phyloP scores from a whole-genome alignment of 495 filamentous ascomycete species.

The Lophiostoma macrostomum region DNA sequence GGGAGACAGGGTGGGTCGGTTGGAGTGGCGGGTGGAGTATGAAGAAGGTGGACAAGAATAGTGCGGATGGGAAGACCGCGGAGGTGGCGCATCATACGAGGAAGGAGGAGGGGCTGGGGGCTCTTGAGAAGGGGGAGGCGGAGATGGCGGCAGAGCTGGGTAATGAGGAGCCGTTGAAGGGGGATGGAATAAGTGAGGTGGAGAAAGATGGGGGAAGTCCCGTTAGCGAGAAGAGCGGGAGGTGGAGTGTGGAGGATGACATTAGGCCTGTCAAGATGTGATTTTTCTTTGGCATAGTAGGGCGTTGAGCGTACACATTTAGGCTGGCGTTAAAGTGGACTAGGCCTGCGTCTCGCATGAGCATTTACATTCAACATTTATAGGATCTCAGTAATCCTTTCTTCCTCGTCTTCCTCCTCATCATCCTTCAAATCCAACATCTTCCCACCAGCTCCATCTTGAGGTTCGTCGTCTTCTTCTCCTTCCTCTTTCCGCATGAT shows the following conservation, averaged over 20 bases:
- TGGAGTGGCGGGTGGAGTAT: constrained; percentile 68
- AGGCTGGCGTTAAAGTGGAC: neutral
- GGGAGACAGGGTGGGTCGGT: constrained; percentile 70
- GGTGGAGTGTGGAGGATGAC: constrained; percentile 13
- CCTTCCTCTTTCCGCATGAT: constrained; percentile 77
- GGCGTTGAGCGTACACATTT: neutral
- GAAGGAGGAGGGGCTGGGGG: constrained; percentile 17
- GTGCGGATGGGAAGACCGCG: constrained; percentile 37
- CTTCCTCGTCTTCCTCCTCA: constrained; percentile 45
- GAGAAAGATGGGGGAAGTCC: constrained; percentile 14
- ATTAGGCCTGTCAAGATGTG: constrained; percentile 24
- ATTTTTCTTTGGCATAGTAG: neutral
- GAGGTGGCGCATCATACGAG: constrained; percentile 23
- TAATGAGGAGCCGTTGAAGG: constrained; percentile 17
- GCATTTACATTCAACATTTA: no score
- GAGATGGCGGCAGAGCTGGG: constrained; percentile 25
- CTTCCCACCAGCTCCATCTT: constrained; percentile 10
- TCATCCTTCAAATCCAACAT: constrained; percentile 37
- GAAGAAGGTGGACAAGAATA: constrained; percentile 38
- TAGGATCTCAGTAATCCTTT: constrained; percentile 46
- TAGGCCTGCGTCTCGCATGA: no score
- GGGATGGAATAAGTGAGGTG: constrained; percentile 8
- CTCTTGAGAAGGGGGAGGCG: constrained; percentile 19
- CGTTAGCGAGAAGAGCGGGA: constrained; percentile 20
- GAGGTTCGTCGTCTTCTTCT: constrained; percentile 31